Evolutionary conservation across 192 early-diverging fungal species (phyloP).

Genomic region (Mortierella antarctica): DNA sequence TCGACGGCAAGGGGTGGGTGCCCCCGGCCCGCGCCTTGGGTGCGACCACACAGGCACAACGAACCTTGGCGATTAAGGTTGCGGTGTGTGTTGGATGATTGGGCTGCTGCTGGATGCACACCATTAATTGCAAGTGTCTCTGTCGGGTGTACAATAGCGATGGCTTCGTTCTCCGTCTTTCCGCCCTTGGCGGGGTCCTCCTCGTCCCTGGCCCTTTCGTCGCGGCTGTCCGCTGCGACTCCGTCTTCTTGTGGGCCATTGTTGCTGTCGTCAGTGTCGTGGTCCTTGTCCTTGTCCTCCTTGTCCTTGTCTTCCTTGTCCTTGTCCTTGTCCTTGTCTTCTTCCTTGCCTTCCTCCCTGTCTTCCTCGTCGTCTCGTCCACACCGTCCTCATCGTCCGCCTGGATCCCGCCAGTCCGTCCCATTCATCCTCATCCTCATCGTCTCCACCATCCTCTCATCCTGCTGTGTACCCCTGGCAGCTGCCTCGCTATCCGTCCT

Average conservation of each 20-base stretch:
- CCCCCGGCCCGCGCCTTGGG: too few species aligned
- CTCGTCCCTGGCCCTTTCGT: background rate
- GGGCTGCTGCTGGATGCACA: too few species aligned
- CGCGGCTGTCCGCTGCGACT: background rate
- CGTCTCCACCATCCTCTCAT: background rate
- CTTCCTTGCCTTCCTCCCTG: background rate
- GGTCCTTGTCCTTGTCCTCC: slow-evolving; percentile 18
- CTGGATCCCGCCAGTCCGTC: background rate
- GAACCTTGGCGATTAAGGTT: too few species aligned
- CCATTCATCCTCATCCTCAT: slow-evolving; percentile 1
- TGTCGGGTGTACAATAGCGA: background rate
- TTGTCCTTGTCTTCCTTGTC: background rate
- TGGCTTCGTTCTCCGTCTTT: slow-evolving; percentile 22
- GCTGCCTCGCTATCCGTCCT: background rate
- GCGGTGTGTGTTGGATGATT: too few species aligned
- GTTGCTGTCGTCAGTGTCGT: background rate
- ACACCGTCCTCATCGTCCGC: background rate
- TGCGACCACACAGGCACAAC: too few species aligned
- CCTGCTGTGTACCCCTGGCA: background rate
- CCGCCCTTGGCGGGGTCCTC: slow-evolving; percentile 9
- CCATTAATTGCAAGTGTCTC: background rate
- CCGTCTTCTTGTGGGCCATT: background rate
- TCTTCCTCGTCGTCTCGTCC: background rate
- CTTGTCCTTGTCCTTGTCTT: slow-evolving; percentile 2
- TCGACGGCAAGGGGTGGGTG: too few species aligned